These are phyloP conservation scores for Claviceps paspali DNA, from an alignment of 2,329 filamentous ascomycete species.

Conservation along the genomic window DNA sequence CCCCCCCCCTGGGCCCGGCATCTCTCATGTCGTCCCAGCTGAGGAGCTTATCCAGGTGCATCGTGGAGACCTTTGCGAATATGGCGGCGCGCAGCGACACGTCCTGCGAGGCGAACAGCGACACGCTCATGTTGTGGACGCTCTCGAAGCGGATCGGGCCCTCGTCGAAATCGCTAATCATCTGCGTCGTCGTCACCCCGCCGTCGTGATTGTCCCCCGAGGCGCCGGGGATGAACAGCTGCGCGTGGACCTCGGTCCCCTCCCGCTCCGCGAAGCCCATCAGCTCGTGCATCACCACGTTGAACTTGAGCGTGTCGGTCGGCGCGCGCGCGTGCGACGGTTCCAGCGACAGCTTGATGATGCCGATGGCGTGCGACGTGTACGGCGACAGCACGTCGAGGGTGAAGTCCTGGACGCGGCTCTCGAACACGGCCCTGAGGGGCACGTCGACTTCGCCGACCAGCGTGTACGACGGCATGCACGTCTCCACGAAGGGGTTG, in stretches of 20 bases:
- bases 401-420: constrained; percentile 82
- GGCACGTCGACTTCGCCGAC: constrained; percentile 90
- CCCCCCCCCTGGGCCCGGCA: constrained; percentile 42
- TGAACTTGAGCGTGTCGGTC: constrained; percentile 88
- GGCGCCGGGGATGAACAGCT: constrained; percentile 86
- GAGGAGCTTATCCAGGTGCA: constrained; percentile 91
- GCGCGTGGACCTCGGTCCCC: constrained; percentile 87
- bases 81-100: constrained; percentile 74
- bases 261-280: constrained; percentile 90
- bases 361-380: constrained; percentile 78
- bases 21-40: constrained; percentile 99
- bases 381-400: constrained; percentile 87
- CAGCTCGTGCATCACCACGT: constrained; percentile 95
- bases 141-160: constrained; percentile 87
- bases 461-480: constrained; percentile 82
- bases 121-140: constrained; percentile 94
- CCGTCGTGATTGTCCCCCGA: constrained; percentile 72
- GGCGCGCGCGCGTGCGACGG: constrained; percentile 88
- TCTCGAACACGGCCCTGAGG: constrained; percentile 83
- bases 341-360: constrained; percentile 79
- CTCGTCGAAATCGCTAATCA: constrained; percentile 89
- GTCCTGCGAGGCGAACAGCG: constrained; percentile 53
- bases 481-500: constrained; percentile 83
- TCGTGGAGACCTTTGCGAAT: constrained; percentile 77
- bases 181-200: constrained; percentile 86